Evolutionary conservation across 2,329 filamentous ascomycete species (phyloP).

Genomic region (Bertia moriformis): DNA sequence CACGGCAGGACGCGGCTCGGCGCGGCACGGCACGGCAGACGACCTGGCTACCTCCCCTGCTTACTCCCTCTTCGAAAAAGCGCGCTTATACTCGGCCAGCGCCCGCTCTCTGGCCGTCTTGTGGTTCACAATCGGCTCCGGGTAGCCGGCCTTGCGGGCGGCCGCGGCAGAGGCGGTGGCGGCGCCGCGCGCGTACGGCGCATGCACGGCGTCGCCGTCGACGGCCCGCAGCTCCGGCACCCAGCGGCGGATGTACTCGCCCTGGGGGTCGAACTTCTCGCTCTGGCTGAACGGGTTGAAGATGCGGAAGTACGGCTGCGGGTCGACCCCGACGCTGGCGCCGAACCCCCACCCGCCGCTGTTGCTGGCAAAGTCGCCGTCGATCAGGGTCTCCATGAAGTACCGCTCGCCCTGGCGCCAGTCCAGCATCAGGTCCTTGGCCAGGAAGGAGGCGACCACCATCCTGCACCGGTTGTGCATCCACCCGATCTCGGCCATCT

Average conservation of each 20-base stretch:
- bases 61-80: constrained; percentile 34
- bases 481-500: constrained; percentile 38
- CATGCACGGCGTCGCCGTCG: constrained; percentile 59
- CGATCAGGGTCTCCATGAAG: constrained; percentile 49
- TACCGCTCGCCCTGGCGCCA: constrained; percentile 50
- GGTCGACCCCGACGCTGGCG: constrained; percentile 61
- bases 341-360: constrained; percentile 44
- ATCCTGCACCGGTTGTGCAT: constrained; percentile 57
- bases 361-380: constrained; percentile 47
- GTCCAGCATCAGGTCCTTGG: constrained; percentile 49
- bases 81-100: constrained; percentile 56
- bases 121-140: constrained; percentile 62
- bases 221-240: constrained; percentile 58
- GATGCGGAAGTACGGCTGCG: constrained; percentile 79
- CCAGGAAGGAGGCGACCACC: constrained; percentile 48
- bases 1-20: no score
- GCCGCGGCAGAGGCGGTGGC: no score
- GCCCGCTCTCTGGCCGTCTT: constrained; percentile 52
- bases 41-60: no score
- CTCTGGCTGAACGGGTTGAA: constrained; percentile 78
- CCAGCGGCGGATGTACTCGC: constrained; percentile 72
- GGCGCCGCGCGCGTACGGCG: constrained; percentile 59
- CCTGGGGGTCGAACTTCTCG: constrained; percentile 69
- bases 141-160: constrained; percentile 58
- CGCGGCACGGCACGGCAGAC: no score